phyloP scores from a whole-genome alignment of 164 flowering plant species.

The Santalum album region DNA sequence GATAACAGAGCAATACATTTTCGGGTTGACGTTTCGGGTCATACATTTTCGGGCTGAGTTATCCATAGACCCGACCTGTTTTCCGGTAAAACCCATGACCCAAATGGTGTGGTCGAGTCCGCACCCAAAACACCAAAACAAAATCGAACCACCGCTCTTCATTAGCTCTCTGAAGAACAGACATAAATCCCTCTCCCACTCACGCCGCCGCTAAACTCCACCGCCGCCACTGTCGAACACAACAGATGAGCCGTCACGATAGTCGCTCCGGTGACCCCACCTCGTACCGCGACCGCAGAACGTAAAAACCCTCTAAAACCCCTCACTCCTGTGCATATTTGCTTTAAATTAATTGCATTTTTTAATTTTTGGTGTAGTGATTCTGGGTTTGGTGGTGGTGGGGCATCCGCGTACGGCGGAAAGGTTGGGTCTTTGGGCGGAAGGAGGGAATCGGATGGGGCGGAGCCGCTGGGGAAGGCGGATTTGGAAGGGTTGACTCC shows the following conservation, averaged over 20 bases:
- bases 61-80: too few species aligned
- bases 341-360: background rate
- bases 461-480: conserved; percentile 39
- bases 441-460: conserved; percentile 34
- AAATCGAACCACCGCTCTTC: too few species aligned
- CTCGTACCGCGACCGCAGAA: conserved; percentile 88
- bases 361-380: conserved; percentile 30
- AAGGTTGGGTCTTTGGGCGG: too few species aligned
- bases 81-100: too few species aligned
- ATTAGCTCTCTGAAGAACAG: too few species aligned
- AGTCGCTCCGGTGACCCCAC: conserved; percentile 78
- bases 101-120: too few species aligned
- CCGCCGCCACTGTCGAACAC: background rate
- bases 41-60: too few species aligned
- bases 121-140: too few species aligned
- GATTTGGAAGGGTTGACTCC: conserved; percentile 83
- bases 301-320: conserved; percentile 29
- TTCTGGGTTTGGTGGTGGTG: conserved; percentile 52
- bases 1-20: too few species aligned
- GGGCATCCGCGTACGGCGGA: conserved; percentile 26
- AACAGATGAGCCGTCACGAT: conserved; percentile 84
- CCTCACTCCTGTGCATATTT: background rate
- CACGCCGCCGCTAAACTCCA: too few species aligned
- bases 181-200: too few species aligned
- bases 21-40: too few species aligned